phyloP scores from a whole-genome alignment of 331 rosid species.

The Malus hybrid region DNA sequence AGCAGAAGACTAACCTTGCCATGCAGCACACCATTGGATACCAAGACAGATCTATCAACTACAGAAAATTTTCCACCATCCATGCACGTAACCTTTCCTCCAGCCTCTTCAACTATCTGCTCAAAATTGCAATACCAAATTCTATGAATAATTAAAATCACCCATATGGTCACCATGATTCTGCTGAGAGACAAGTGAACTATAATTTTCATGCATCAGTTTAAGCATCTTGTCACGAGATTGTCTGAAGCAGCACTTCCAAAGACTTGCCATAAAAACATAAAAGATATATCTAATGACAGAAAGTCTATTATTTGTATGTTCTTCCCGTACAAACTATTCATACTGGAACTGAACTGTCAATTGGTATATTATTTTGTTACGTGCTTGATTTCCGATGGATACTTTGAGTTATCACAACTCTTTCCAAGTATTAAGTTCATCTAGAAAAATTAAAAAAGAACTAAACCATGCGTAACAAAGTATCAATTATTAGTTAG shows the following conservation, averaged over 20 bases:
- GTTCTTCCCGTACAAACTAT: neutral
- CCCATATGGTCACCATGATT: neutral
- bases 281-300: neutral
- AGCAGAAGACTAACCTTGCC: constrained; percentile 49
- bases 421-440: neutral
- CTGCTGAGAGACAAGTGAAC: neutral
- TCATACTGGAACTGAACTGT: neutral
- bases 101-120: constrained; percentile 94
- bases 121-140: constrained; percentile 1
- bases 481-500: too few species aligned
- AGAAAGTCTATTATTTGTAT: neutral
- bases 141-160: neutral
- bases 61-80: constrained; percentile 86
- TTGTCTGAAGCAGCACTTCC: neutral
- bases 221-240: neutral
- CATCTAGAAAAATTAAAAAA: neutral
- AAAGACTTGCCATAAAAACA: neutral
- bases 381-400: neutral
- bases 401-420: neutral
- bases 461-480: neutral
- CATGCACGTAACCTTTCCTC: constrained; percentile 77
- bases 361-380: neutral
- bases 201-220: neutral
- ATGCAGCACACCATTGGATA: constrained; percentile 69
- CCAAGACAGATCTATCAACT: constrained; percentile 92